Percentiles rank a stretch among this genome's conserved stretches.
Conservation (phyloP, 2,329 filamentous ascomycete species). For the Ascochyta rabiei region DNA sequence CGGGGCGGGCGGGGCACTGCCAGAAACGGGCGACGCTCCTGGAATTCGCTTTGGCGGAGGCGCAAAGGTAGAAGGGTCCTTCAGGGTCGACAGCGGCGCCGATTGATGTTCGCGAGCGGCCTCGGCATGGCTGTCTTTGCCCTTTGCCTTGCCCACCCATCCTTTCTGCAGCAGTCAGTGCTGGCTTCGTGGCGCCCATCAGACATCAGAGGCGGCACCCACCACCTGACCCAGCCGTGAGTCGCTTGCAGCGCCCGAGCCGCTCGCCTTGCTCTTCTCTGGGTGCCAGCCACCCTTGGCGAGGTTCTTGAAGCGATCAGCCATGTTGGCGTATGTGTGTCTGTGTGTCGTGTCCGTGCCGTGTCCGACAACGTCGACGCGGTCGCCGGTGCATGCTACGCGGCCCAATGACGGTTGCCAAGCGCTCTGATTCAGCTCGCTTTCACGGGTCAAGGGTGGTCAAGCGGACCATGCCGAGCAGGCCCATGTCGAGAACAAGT, state of each 20-base stretch:
- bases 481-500: not conserved
- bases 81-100: constrained; percentile 71
- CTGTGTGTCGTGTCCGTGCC: too few species aligned
- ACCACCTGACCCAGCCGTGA: constrained; percentile 60
- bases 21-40: constrained; percentile 18
- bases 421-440: constrained; percentile 11
- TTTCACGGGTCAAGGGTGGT: not conserved
- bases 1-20: constrained; percentile 50
- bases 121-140: constrained; percentile 52
- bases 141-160: constrained; percentile 60
- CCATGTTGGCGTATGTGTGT: constrained; percentile 34
- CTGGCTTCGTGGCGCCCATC: not conserved
- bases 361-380: constrained; percentile 17
- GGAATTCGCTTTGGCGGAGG: constrained; percentile 73
- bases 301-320: constrained; percentile 45
- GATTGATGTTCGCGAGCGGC: constrained; percentile 57
- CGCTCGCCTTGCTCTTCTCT: constrained; percentile 37
- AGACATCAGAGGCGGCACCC: constrained; percentile 52
- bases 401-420: constrained; percentile 34
- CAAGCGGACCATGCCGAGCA: constrained; percentile 1
- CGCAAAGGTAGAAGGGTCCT: constrained; percentile 78
- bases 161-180: constrained; percentile 54
- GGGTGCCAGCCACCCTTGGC: constrained; percentile 59
- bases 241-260: constrained; percentile 47
- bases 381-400: constrained; percentile 7